Base-by-base conservation (phyloP, 2,329 filamentous ascomycete species). In the Herpotrichia juniperi region DNA sequence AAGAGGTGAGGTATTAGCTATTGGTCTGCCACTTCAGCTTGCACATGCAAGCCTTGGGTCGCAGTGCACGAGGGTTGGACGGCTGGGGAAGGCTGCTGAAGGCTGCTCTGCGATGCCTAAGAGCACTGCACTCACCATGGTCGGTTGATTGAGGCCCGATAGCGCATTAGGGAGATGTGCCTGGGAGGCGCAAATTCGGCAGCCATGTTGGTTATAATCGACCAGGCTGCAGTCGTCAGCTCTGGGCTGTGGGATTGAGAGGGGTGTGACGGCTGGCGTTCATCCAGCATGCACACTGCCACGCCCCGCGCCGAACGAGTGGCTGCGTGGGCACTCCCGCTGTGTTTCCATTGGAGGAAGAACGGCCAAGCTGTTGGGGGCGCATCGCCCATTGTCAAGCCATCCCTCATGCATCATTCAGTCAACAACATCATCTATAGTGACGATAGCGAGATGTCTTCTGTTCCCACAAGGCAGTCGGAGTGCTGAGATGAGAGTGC, bases 121-220 rank as follows among this genome's bases (percentile, higher is more conserved):
- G n/a, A n/a, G n/a, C n/a, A n/a, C n/a, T n/a, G 12, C 26, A 46
- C 59, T 53, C 52, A 68, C 63, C 63, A 68, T 68, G 39, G 46
- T 55, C 12, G 35, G 49, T 26, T 50, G 21, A 24, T 50, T 26
- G 22, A 26, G 24, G 25, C 16, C 28, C 40, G 39, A 44, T 32
- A 53, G 50, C 49, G 47, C 39, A 57, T 34, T 42, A 5, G 50
- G 51, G 45, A 61, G 39, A 48, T 28, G 32, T 58, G 62, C 54
- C 57, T 61, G 53, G 59, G 40, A 17, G 46, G 51, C 34, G 40
- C 32, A 55, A 48, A 48, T 43, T 14, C 26, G 46, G 51, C 46
- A 32, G 42, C 31, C 57, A 59, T 56, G 10, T 30, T 50, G 43
- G n/a, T 16, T 62, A 57, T 62, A 63, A 55, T 56, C 53, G 46